Evolutionary conservation across 2,329 filamentous ascomycete genomes (phyloP).

Genomic region (Phaeosphaeriaceae sp.): DNA sequence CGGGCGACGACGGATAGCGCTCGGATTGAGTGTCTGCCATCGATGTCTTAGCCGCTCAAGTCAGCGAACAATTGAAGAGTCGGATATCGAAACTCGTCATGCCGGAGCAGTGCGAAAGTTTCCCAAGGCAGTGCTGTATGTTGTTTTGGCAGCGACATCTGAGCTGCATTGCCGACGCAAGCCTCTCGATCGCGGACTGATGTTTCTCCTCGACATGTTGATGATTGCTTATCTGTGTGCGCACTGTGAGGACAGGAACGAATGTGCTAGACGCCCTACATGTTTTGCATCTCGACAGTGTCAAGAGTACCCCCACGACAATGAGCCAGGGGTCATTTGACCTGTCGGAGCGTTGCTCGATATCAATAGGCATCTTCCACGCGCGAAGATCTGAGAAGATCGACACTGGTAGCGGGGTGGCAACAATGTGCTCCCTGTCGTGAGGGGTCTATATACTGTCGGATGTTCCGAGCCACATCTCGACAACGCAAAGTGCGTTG

Average conservation of each 20-base stretch:
- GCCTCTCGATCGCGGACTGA: not conserved
- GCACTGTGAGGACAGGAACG: slow-evolving; percentile 6
- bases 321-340: slow-evolving; percentile 33
- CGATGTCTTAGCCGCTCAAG: not conserved
- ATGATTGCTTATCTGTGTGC: not conserved
- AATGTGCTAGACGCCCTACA: slow-evolving; percentile 9
- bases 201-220: not conserved
- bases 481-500: not conserved
- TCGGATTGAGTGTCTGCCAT: not conserved
- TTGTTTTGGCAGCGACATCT: not conserved
- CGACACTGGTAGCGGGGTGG: slow-evolving; percentile 31
- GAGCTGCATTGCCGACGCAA: not conserved
- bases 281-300: slow-evolving; percentile 17
- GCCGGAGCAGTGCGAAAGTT: not conserved
- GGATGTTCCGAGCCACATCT: slow-evolving; percentile 14
- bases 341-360: slow-evolving; percentile 30
- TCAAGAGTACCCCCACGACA: slow-evolving; percentile 28
- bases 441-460: slow-evolving; percentile 20
- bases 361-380: slow-evolving; percentile 40
- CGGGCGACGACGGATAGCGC: not conserved
- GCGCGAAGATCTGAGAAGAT: slow-evolving; percentile 29
- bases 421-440: slow-evolving; percentile 24
- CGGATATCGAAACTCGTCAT: not conserved
- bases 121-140: not conserved
- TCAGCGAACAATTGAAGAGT: not conserved